These are phyloP conservation scores for Immersiporthe knoxdaviesiana DNA, from an alignment of 2,329 filamentous ascomycete genomes.

Conservation along the genomic window DNA sequence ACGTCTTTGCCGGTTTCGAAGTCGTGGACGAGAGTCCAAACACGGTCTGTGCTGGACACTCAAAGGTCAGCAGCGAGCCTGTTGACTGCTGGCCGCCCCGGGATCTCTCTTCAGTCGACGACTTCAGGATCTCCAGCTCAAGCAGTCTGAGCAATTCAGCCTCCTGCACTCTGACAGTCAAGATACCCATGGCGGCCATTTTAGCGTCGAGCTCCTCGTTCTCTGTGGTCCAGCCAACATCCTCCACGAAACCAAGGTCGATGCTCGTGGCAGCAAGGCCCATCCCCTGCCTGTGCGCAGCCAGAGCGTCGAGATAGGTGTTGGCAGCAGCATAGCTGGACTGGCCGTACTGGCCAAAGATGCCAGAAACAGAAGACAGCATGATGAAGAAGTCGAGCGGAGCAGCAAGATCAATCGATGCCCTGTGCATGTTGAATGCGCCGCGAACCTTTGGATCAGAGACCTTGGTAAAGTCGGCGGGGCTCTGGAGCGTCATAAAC, in stretches of 20 bases:
- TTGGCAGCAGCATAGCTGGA: slow-evolving; percentile 49
- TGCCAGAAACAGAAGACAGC: slow-evolving; percentile 36
- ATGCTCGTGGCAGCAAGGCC: slow-evolving; percentile 12
- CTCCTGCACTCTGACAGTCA: slow-evolving; percentile 16
- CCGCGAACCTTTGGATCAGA: slow-evolving; percentile 10
- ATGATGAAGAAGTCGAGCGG: slow-evolving; percentile 38
- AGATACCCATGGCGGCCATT: slow-evolving; percentile 2
- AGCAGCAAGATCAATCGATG: background rate
- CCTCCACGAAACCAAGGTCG: slow-evolving; percentile 14
- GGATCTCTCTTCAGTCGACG: slow-evolving; percentile 2
- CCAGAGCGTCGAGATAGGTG: slow-evolving; percentile 42
- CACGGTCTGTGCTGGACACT: background rate
- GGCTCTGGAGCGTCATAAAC: slow-evolving; percentile 10
- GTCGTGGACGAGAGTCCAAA: background rate
- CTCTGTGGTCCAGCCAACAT: slow-evolving; percentile 9
- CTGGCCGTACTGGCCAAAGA: slow-evolving; percentile 41
- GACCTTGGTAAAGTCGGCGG: slow-evolving; percentile 15
- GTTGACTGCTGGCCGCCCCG: slow-evolving; percentile 1
- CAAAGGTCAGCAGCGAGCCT: background rate
- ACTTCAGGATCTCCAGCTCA: background rate
- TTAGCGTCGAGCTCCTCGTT: slow-evolving; percentile 11
- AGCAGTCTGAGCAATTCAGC: slow-evolving; percentile 6
- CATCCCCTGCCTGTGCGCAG: slow-evolving; percentile 1
- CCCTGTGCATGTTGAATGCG: slow-evolving; percentile 14
- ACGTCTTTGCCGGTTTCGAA: background rate